Evolutionary conservation across 2,329 filamentous ascomycete species (phyloP), one percentile per base, ranked within the genome.

Genomic region (Penicillium sp.): DNA sequence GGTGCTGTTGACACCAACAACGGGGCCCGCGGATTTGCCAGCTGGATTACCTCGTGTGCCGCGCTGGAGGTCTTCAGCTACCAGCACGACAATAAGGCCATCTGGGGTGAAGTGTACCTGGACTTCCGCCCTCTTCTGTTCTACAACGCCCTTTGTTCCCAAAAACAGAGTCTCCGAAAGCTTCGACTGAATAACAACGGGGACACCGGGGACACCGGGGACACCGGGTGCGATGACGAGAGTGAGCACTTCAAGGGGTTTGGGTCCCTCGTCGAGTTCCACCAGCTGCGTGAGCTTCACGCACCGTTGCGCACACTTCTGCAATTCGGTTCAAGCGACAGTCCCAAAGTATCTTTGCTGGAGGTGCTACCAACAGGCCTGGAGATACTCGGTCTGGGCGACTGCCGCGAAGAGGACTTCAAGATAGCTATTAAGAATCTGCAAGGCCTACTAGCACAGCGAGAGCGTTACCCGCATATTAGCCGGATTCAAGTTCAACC

Each of bases 11-110:
- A 55, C 22, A 53, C 36, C 2, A n/a, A 14, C 5, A 36, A 49
- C 1, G 57, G 57, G 8, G 9, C 16, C 16, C 3, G 6, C 3
- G 38, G 38, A 13, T 54, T 63, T 50, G 29, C 16, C 4, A 44
- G 56, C 10, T 50, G 45, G 9, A 52, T 63, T 32, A 53, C 39
- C 1, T 44, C 55, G 0, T 63, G 61, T 18, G 46, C 53, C 11
- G 56, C 55, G 14, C 52, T 63, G 10, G 52, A 60, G 10, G 10
- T 21, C 10, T 60, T 63, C 29, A 42, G 49, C 14, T 60, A 59
- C 18, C 50, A 56, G 36, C 59, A 60, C 43, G 21, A 32, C 6
- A 44, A 55, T 39, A 3, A 42, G 11, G 54, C 40, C 16, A 39
- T 49, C 16, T 53, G 43, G 40, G 21, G 39, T 5, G 31, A 48